Evolutionary conservation across 2,329 filamentous ascomycete species (phyloP), one percentile per base, ranked within the genome.

Genomic region (Davidsoniella neocaledoniae): DNA sequence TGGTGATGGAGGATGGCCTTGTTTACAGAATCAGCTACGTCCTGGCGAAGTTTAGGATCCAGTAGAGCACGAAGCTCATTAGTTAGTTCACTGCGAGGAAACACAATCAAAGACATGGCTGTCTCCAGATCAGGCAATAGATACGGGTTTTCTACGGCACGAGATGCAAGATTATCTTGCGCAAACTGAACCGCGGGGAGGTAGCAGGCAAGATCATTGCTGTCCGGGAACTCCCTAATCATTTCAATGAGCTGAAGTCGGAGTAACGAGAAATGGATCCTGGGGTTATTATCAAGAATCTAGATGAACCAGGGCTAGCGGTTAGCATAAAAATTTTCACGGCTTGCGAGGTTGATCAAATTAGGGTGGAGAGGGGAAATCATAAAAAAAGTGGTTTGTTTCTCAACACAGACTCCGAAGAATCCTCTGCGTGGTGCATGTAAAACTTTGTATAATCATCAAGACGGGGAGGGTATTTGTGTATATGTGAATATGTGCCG

Each of bases 341-440:
- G 5, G 23, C 19, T 43, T 17, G 36, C 17, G 37, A n/a, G 17
- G 21, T 23, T 21, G 21, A 23, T 23, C 21, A 12, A 33, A 33
- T 33, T 33, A 33, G 3, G 12, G 29, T 6, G 16, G 23, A 29
- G 25, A 45, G 43, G 17, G 16, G 38, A 56, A 52, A 55, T 68
- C 64, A 66, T 66, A 61, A 66, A 63, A 67, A 68, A 68, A 43
- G 73, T 78, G 74, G 74, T 76, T 53, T 77, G 72, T 81, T 79
- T 78, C 75, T 96, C 90, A 93, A 93, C 91, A 91, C 77, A 68
- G 77, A 80, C 77, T 72, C 72, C 76, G 79, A 53, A 43, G 45
- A 48, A 78, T 74, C 73, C 73, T 77, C 96, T 91, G 91, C 87
- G 91, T 98, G 91, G 91, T 98, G 91, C 91, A 98, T 98, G 90